Evolutionary conservation across 1,284 basidiomycete genomes (phyloP), one percentile per base, ranked within the genome.

Genomic region (Cerioporus squamosus): DNA sequence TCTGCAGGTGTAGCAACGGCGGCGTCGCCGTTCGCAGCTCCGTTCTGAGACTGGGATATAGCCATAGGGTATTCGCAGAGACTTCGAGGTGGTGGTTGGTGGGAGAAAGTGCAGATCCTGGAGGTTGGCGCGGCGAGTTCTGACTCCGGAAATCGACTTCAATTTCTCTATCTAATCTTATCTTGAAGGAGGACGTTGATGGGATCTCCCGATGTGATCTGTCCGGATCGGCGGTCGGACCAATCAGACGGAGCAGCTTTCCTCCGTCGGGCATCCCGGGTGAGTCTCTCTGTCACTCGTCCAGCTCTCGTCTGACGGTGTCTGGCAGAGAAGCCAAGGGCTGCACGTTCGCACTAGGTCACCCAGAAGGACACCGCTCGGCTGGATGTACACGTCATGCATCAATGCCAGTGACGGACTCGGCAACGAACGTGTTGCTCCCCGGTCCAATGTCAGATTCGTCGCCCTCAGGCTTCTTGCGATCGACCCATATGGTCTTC

Each of bases 161-260:
- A 36, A 53, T 44, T 55, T 60, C 44, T 49, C 42, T 45, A 63
- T 63, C 62, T 60, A 53, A 63, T 63, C 62, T 60, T 47, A 63
- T 63, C 62, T 58, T 15, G 14, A n/a, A n/a, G n/a, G 36, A 18
- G 55, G 24, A 29, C 29, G 40, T 12, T 12, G 33, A 36, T 44
- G 38, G 24, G 50, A 45, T 47, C 24, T 18, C 31, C 50, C 52
- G 40, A 42, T 43, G n/a, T n/a, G n/a, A n/a, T n/a, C n/a, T n/a
- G n/a, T n/a, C n/a, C n/a, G n/a, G n/a, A n/a, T n/a, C n/a, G n/a
- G 18, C n/a, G 9, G 8, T 24, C 5, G 15, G 22, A 24, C 39
- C 33, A 48, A 55, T 49, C 53, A 45, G n/a, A n/a, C n/a, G n/a
- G n/a, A n/a, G n/a, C n/a, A n/a, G n/a, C n/a, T n/a, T n/a, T n/a